phyloP scores from a whole-genome alignment of 768 basidiomycete genomes.

The Dictyophora rubrovolvata region DNA sequence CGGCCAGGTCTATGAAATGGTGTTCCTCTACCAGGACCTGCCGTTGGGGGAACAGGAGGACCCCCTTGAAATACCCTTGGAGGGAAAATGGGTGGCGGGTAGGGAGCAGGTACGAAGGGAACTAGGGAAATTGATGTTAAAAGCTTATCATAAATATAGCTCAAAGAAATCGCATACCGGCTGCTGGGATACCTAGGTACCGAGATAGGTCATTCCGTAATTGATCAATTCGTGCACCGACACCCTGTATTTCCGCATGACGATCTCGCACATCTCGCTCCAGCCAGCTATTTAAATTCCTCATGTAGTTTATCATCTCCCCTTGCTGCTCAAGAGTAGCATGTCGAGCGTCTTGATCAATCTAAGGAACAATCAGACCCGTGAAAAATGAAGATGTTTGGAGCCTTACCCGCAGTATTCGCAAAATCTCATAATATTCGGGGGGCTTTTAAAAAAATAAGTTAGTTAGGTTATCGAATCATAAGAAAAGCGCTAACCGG shows the following conservation, averaged over 20 bases:
- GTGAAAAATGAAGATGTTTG: neutral
- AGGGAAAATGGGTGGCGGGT: neutral
- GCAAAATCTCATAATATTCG: slow-evolving; percentile 60
- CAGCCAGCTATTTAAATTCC: slow-evolving; percentile 68
- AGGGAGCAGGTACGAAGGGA: neutral
- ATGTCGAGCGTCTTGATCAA: slow-evolving; percentile 63
- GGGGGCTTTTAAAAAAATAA: slow-evolving; percentile 15
- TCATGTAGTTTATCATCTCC: slow-evolving; percentile 72
- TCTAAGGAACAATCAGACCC: slow-evolving; percentile 30
- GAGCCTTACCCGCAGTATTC: slow-evolving; percentile 27
- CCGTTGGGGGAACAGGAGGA: neutral
- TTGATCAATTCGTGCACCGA: slow-evolving; percentile 50
- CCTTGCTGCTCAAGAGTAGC: slow-evolving; percentile 73
- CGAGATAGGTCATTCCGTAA: slow-evolving; percentile 33
- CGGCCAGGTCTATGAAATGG: neutral
- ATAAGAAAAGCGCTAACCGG: neutral
- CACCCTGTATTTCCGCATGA: slow-evolving; percentile 58
- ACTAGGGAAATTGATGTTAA: neutral
- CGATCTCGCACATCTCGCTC: slow-evolving; percentile 70
- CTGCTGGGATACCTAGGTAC: slow-evolving; percentile 22
- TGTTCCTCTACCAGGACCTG: neutral
- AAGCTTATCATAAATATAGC: neutral
- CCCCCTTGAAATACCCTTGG: neutral
- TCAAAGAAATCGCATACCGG: slow-evolving; percentile 21
- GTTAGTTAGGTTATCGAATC: neutral